Percentiles rank a stretch among this genome's conserved stretches.
These are phyloP conservation scores for Aspergillus calidoustus DNA, from an alignment of 2,329 filamentous ascomycete species.

Conservation along the genomic window DNA sequence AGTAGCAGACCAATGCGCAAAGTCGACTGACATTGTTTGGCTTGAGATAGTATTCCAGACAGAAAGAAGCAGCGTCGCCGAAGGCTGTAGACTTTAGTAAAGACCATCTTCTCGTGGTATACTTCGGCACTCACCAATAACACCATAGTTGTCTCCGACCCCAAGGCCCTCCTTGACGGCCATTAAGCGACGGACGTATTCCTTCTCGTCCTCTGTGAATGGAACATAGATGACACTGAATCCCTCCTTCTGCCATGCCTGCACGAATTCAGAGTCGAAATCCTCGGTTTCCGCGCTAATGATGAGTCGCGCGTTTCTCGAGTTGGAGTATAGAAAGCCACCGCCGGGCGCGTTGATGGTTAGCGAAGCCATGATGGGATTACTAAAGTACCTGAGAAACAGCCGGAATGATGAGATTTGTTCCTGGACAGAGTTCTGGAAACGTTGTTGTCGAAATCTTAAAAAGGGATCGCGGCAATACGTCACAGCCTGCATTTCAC, in stretches of 20 bases:
- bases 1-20: constrained; percentile 66
- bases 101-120: not conserved
- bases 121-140: constrained; percentile 57
- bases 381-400: not conserved
- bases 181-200: constrained; percentile 56
- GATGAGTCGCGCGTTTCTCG: constrained; percentile 38
- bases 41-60: constrained; percentile 62
- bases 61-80: constrained; percentile 64
- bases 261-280: constrained; percentile 59
- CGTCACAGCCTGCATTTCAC: constrained; percentile 5
- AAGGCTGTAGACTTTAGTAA: constrained; percentile 53
- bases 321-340: constrained; percentile 39
- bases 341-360: constrained; percentile 39
- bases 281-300: constrained; percentile 41
- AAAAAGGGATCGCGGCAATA: constrained; percentile 2
- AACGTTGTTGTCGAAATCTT: not conserved
- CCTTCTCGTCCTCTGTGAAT: constrained; percentile 56
- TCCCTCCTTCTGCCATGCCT: constrained; percentile 64
- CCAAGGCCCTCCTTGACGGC: constrained; percentile 59
- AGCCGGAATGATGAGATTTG: not conserved
- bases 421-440: constrained; percentile 6
- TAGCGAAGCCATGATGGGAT: constrained; percentile 35
- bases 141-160: constrained; percentile 63
- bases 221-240: constrained; percentile 64
- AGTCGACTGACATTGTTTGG: constrained; percentile 58